These are phyloP conservation scores for Fusarium torreyae DNA, from an alignment of 2,329 filamentous ascomycete species.

Conservation along the genomic window DNA sequence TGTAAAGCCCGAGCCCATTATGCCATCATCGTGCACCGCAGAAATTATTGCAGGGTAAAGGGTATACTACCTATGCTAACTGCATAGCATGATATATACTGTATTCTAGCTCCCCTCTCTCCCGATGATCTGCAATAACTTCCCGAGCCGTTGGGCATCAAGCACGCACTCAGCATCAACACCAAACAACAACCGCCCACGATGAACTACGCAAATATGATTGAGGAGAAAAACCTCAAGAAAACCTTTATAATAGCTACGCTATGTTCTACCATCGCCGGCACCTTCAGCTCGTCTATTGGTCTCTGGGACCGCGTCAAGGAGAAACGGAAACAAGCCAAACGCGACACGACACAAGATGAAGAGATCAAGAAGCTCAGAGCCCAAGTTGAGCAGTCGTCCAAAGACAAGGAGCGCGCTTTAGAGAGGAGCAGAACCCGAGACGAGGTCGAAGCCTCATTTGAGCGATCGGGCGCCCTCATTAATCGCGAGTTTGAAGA, in stretches of 20 bases:
- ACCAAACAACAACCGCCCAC: neutral
- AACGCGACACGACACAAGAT: slow-evolving; percentile 46
- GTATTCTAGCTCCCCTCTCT: slow-evolving; percentile 1
- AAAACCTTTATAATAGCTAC: slow-evolving; percentile 50
- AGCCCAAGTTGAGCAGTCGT: slow-evolving; percentile 35
- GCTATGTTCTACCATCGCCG: slow-evolving; percentile 47
- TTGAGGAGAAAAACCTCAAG: slow-evolving; percentile 50
- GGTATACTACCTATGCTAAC: too few species aligned
- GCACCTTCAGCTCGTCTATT: slow-evolving; percentile 49
- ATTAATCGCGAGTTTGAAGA: slow-evolving; percentile 48
- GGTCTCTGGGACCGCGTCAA: slow-evolving; percentile 49
- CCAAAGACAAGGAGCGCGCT: slow-evolving; percentile 11
- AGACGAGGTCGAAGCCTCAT: slow-evolving; percentile 43
- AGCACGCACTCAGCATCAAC: neutral
- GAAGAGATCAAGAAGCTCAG: slow-evolving; percentile 48
- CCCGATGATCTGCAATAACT: slow-evolving; percentile 20
- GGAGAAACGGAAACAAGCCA: slow-evolving; percentile 41
- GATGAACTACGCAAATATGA: slow-evolving; percentile 48
- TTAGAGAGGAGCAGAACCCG: slow-evolving; percentile 13
- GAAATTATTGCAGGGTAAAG: neutral
- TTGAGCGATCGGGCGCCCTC: slow-evolving; percentile 42
- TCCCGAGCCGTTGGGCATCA: slow-evolving; percentile 26
- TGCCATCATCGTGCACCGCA: slow-evolving; percentile 34
- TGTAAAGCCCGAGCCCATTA: slow-evolving; percentile 11
- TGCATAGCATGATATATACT: neutral